Evolutionary conservation across 495 filamentous ascomycete species (phyloP), one percentile per base, ranked within the genome.

Genomic region (Terfezia boudieri): DNA sequence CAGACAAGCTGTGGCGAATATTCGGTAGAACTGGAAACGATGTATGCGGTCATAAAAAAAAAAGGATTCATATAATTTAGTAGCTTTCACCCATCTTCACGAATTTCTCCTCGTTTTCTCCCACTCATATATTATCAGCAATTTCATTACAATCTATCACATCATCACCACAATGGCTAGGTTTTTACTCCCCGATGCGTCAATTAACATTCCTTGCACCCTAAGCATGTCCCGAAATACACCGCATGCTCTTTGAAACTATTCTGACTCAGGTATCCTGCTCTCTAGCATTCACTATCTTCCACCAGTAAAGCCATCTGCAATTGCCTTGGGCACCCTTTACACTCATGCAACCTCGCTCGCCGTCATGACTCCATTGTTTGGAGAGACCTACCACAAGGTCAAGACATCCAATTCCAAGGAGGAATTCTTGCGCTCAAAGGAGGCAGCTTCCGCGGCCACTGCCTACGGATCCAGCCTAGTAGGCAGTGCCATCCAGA

Each of bases 261-360:
- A 20, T 46, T 46, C 41, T 46, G 17, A 46, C 41, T 20, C 20
- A 20, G 20, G 20, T 20, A 20, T 20, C 20, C 12, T 46, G 8
- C 41, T 9, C 1, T 52, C 49, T 26, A 61, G 55, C 20, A 46
- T 56, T 14, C 50, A 62, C 22, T 66, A 95, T 66, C 79, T 98
- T 57, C 90, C 90, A 61, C 76, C 90, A 48, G 90, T 98, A 63
- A 96, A 94, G 80, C 90, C 90, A 51, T 95, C 89, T 51, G 90
- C 90, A 58, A 93, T 98, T 65, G 90, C 89, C 59, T 77, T 95
- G 61, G 90, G 90, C 69, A 93, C 90, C 43, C 67, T 85, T 68
- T 98, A 94, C 78, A 94, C 83, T 74, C 89, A 98, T 71, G 80
- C 76, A 56, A 76, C 76, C 51, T 83, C 82, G 53, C 71, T 87